A percentile compares a stretch with the other conserved stretches of the same genome.
Conservation (phyloP, 306 rosid genomes). For the Begonia loranthoides region DNA sequence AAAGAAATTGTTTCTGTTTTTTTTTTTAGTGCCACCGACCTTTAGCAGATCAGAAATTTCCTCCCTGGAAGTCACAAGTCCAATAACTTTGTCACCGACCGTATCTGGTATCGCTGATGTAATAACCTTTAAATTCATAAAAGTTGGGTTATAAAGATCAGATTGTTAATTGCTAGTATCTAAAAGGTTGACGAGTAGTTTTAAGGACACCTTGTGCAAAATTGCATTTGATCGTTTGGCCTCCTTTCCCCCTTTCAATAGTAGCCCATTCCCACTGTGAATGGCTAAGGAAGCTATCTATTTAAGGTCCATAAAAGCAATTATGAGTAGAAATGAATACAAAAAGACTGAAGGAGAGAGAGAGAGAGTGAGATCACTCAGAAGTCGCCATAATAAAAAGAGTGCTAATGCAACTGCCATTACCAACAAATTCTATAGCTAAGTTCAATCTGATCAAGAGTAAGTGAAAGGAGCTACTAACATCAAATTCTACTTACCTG, state of each 20-base stretch:
- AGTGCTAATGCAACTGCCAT: no score
- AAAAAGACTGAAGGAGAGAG: no score
- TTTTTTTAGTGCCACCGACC: slow-evolving; percentile 20
- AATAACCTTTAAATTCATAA: slow-evolving; percentile 37
- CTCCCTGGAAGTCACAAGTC: slow-evolving; percentile 78
- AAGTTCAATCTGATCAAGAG: no score
- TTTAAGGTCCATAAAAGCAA: background rate
- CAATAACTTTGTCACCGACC: slow-evolving; percentile 64
- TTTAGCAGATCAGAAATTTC: slow-evolving; percentile 87
- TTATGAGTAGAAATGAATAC: background rate
- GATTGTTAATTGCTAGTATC: no score
- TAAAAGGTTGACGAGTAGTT: no score
- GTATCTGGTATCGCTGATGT: slow-evolving; percentile 52
- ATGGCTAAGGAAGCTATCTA: slow-evolving; percentile 87
- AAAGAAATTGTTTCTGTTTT: background rate
- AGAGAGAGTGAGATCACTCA: background rate
- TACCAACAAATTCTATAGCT: no score
- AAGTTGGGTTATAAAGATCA: no score
- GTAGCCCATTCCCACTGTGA: slow-evolving; percentile 83
- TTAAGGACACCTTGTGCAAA: slow-evolving; percentile 59
- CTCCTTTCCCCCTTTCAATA: slow-evolving; percentile 93
- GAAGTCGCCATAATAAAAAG: no score
- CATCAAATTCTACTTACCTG: slow-evolving; percentile 30
- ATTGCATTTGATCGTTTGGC: slow-evolving; percentile 61
- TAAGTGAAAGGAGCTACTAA: no score